Conservation (phyloP, 2,329 filamentous ascomycete species). For the Alternaria ventricosa region DNA sequence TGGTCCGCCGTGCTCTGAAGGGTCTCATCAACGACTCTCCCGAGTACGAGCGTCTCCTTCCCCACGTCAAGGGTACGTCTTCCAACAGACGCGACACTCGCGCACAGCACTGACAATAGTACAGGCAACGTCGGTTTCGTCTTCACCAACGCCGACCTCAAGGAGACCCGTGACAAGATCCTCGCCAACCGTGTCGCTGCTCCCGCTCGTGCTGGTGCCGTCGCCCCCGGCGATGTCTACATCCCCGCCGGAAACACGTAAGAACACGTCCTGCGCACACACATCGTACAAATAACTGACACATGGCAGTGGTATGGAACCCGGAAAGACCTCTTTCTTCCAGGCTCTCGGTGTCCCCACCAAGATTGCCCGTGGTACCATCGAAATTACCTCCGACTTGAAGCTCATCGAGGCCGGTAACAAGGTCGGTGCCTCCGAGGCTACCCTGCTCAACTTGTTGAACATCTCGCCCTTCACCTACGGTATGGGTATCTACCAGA, state of each 20-base stretch:
- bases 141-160: slow-evolving; percentile 98
- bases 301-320: slow-evolving; percentile 81
- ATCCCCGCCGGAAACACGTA: slow-evolving; percentile 94
- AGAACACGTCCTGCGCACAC: slow-evolving; percentile 12
- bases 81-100: neutral
- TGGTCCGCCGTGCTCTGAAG: slow-evolving; percentile 98
- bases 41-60: slow-evolving; percentile 97
- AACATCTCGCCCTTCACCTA: slow-evolving; percentile 87
- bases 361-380: slow-evolving; percentile 99
- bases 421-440: slow-evolving; percentile 99
- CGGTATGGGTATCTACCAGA: slow-evolving; percentile 94
- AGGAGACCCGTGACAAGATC: slow-evolving; percentile 91
- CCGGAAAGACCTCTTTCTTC: slow-evolving; percentile 99
- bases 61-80: slow-evolving; percentile 78
- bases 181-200: slow-evolving; percentile 96
- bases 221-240: slow-evolving; percentile 93
- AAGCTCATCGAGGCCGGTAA: slow-evolving; percentile 92
- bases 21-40: slow-evolving; percentile 88
- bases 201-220: slow-evolving; percentile 94
- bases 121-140: slow-evolving; percentile 91
- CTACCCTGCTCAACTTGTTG: slow-evolving; percentile 98
- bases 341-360: slow-evolving; percentile 99
- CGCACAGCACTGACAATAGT: slow-evolving; percentile 22
- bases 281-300: slow-evolving; percentile 19
- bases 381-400: slow-evolving; percentile 97